phyloP scores from a whole-genome alignment of 225 moss, liverwort and hornwort genomes.

The Asterella californica region DNA sequence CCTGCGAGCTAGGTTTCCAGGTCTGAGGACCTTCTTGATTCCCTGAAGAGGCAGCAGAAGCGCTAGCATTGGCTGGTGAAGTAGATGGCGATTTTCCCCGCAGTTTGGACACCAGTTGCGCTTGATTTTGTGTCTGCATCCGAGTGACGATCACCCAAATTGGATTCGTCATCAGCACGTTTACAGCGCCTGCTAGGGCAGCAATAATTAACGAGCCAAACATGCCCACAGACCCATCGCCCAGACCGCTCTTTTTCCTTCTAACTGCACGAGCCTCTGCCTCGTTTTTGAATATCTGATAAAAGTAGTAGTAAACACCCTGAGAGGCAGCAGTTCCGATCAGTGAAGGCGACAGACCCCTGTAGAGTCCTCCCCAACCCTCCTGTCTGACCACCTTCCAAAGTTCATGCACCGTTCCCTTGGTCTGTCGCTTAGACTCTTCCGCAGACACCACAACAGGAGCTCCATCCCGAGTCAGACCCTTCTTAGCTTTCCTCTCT shows the following conservation, averaged over 20 bases:
- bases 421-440: slow-evolving; percentile 33
- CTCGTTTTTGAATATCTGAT: slow-evolving; percentile 84
- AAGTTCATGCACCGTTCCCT: slow-evolving; percentile 61
- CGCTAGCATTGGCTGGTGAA: neutral
- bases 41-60: neutral
- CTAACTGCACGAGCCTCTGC: slow-evolving; percentile 61
- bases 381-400: slow-evolving; percentile 73
- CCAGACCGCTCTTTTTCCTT: slow-evolving; percentile 56
- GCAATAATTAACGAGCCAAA: slow-evolving; percentile 76
- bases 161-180: slow-evolving; percentile 89
- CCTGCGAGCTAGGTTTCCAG: slow-evolving; percentile 26
- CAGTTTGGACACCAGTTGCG: slow-evolving; percentile 1
- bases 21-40: neutral
- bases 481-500: slow-evolving; percentile 74
- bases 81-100: neutral
- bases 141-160: slow-evolving; percentile 99
- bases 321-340: slow-evolving; percentile 89
- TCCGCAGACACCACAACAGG: slow-evolving; percentile 29
- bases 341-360: slow-evolving; percentile 78
- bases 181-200: slow-evolving; percentile 83
- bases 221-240: slow-evolving; percentile 91
- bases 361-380: slow-evolving; percentile 95
- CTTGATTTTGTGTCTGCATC: slow-evolving; percentile 55
- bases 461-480: slow-evolving; percentile 25
- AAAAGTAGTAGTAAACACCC: slow-evolving; percentile 99